Base-by-base conservation (phyloP, 768 basidiomycete genomes). In the Kondoa malvinella region DNA sequence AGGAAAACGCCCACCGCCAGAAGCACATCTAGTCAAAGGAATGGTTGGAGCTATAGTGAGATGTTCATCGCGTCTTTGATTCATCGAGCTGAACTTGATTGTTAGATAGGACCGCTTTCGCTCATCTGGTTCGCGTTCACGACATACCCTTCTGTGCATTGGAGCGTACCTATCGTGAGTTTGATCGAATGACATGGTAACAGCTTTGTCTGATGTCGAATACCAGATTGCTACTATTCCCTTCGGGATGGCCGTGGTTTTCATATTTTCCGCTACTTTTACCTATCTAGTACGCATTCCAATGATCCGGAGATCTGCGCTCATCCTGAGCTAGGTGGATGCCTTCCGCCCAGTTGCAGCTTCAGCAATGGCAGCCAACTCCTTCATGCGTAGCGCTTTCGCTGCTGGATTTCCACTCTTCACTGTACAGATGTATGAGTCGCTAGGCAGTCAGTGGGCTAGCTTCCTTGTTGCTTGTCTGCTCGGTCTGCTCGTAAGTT, bases 331-430 rank as follows among this genome's bases (percentile, higher is more conserved):
- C 73, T 78, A 83, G 62, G 82, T 83, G 25, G 78, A 80, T 25
- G 80, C 81, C 14, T 82, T 81, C 71, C 79, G 81, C 15, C 81
- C 81, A 1, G 77, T 81, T 40, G 81, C 83, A 0, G 81, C 83
- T 1, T 84, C 83, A 57, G 86, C 87, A 0, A 81, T 86, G 73
- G 83, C 87, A 0, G 82, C 84, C 77, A 91, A 91, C 74, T 76
- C 77, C 1, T 82, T 82, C 60, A 68, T 82, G 68, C 75, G 84
- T 0, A 79, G 76, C 14, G 72, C 76, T 0, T 82, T 84, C 68
- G 82, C 82, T 0, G 80, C 79, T 1, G 80, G 71, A 50, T 50
- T 50, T 50, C 40, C 40, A 50, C 21, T 50, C 12, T 50, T 50
- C 21, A 50, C 40, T 50, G 40, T 50, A 8, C 40, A 50, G 40